phyloP scores from a whole-genome alignment of 257 asterid species.

The Pogostemon cablin region DNA sequence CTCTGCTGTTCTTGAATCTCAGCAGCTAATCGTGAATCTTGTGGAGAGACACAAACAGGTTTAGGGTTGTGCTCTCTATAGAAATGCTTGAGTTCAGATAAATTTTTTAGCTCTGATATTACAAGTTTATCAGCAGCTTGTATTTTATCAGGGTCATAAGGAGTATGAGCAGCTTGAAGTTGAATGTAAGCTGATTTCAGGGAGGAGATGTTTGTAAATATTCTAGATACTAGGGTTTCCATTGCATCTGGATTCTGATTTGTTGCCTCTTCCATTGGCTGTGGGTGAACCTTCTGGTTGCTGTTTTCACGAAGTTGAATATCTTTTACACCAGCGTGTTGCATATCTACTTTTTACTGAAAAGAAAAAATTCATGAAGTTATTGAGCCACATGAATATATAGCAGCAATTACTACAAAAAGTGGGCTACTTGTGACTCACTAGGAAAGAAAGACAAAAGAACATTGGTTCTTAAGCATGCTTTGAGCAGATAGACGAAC shows the following conservation, averaged over 20 bases:
- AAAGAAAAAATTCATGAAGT: conserved; percentile 38
- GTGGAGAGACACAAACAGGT: conserved; percentile 89
- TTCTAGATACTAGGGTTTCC: conserved; percentile 81
- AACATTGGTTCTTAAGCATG: conserved; percentile 11
- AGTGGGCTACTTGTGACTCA: conserved; percentile 26
- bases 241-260: conserved; percentile 92
- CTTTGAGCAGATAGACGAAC: conserved; percentile 15
- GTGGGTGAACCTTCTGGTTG: conserved; percentile 98
- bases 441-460: conserved; percentile 14
- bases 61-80: conserved; percentile 96
- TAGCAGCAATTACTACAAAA: conserved; percentile 38
- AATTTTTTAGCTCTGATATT: conserved; percentile 84
- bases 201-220: conserved; percentile 84
- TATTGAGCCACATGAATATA: conserved; percentile 36
- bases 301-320: conserved; percentile 93
- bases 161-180: conserved; percentile 95
- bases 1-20: conserved; percentile 99
- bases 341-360: conserved; percentile 80
- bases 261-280: conserved; percentile 93
- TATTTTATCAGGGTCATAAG: conserved; percentile 94
- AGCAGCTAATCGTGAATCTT: conserved; percentile 95
- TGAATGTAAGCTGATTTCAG: conserved; percentile 93
- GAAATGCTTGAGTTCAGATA: conserved; percentile 94
- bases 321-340: conserved; percentile 84
- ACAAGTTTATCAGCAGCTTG: conserved; percentile 98